Conservation (phyloP, 768 basidiomycete species). For the Boletales sp. region DNA sequence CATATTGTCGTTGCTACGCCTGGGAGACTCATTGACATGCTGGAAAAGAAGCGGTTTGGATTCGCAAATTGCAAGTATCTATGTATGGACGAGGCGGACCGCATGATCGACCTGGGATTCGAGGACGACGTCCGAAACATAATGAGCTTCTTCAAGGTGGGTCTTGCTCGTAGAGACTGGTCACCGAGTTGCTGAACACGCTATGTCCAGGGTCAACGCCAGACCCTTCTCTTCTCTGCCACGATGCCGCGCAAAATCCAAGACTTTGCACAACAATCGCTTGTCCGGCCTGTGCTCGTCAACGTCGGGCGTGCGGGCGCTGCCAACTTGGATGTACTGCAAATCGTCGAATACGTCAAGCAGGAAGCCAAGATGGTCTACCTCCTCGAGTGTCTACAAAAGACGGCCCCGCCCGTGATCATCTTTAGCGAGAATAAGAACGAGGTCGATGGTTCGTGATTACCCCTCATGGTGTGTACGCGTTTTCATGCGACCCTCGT, state of each 20-base stretch:
- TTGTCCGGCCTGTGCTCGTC: slow-evolving; percentile 92
- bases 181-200: slow-evolving; percentile 1
- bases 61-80: slow-evolving; percentile 94
- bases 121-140: slow-evolving; percentile 99
- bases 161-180: slow-evolving; percentile 13
- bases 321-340: slow-evolving; percentile 93
- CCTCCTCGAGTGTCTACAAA: slow-evolving; percentile 93
- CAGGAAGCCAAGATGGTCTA: slow-evolving; percentile 99
- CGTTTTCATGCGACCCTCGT: background rate
- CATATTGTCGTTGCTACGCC: slow-evolving; percentile 98
- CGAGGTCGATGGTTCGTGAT: slow-evolving; percentile 88
- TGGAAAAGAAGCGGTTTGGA: slow-evolving; percentile 91
- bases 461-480: background rate
- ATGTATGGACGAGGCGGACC: slow-evolving; percentile 98
- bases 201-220: slow-evolving; percentile 75
- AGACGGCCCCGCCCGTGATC: slow-evolving; percentile 97
- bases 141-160: slow-evolving; percentile 97
- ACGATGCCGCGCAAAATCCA: slow-evolving; percentile 99
- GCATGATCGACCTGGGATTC: slow-evolving; percentile 99
- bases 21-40: slow-evolving; percentile 94
- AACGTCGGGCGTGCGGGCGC: slow-evolving; percentile 98
- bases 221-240: slow-evolving; percentile 95
- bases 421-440: slow-evolving; percentile 99
- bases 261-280: slow-evolving; percentile 94
- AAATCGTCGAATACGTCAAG: slow-evolving; percentile 98